Percentiles rank a stretch among this genome's conserved stretches.
phyloP scores from a whole-genome alignment of 176 grass and related monocot species.

The Triticum timopheevii region DNA sequence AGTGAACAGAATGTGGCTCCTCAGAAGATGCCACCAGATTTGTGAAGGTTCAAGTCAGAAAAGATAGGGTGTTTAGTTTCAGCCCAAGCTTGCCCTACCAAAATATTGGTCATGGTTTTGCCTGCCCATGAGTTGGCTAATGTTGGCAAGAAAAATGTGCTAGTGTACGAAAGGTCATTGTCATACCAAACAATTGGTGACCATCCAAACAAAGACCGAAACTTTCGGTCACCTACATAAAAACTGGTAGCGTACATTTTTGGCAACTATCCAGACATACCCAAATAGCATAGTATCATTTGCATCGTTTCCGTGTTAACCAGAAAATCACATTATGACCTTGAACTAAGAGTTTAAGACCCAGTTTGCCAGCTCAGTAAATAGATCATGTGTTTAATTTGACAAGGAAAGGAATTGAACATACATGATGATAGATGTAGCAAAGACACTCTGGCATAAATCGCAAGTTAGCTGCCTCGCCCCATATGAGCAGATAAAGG shows the following conservation, averaged over 20 bases:
- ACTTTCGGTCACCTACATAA: background rate
- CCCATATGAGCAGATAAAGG: slow-evolving; percentile 98
- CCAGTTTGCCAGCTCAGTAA: background rate
- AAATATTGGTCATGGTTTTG: background rate
- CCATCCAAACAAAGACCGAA: background rate
- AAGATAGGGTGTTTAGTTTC: background rate
- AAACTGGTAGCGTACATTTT: background rate
- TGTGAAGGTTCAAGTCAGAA: background rate
- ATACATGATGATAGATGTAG: slow-evolving; percentile 99
- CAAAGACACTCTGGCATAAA: slow-evolving; percentile 98
- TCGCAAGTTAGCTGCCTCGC: slow-evolving; percentile 90
- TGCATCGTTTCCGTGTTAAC: background rate
- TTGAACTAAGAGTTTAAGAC: background rate
- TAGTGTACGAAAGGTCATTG: background rate
- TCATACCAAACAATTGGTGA: background rate
- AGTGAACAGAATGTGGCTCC: slow-evolving; percentile 5
- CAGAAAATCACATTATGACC: background rate
- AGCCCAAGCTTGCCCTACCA: background rate
- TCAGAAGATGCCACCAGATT: slow-evolving; percentile 12
- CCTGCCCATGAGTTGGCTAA: background rate
- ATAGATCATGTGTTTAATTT: slow-evolving; percentile 11
- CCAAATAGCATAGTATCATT: background rate
- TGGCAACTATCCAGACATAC: background rate
- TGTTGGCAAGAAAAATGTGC: background rate
- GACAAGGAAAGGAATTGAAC: background rate